Conservation (phyloP, 805 yeast species). For the Jamesozyma lodderae region DNA sequence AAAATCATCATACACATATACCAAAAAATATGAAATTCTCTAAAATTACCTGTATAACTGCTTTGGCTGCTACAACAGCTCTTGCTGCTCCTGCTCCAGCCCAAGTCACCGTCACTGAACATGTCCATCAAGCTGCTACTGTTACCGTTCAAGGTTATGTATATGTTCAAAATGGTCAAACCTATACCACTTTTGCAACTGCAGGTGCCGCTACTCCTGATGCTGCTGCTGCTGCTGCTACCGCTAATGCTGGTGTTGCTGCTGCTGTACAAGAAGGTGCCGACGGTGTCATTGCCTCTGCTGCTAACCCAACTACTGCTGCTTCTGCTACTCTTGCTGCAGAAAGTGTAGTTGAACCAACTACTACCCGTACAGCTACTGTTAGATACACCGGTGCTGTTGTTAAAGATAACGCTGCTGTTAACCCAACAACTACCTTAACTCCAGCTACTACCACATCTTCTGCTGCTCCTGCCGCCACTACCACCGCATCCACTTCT, state of each 20-base stretch:
- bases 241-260: conserved; percentile 10
- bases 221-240: conserved; percentile 9
- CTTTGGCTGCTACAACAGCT: conserved; percentile 13
- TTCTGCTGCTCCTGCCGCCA: conserved; percentile 5
- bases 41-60: conserved; percentile 13
- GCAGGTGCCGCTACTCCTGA: not conserved
- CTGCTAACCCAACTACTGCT: conserved; percentile 5
- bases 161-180: conserved; percentile 19
- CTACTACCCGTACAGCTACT: conserved; percentile 16
- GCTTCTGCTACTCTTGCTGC: conserved; percentile 33
- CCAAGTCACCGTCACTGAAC: conserved; percentile 24
- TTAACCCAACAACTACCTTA: not conserved
- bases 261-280: conserved; percentile 7
- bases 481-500: conserved; percentile 8
- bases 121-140: conserved; percentile 19
- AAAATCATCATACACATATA: too few species aligned
- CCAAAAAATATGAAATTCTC: conserved; percentile 21
- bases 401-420: conserved; percentile 1
- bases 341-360: conserved; percentile 6
- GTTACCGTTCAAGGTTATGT: conserved; percentile 24
- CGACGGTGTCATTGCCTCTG: not conserved
- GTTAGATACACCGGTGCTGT: conserved; percentile 4
- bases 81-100: conserved; percentile 21
- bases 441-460: conserved; percentile 8
- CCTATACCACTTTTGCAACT: conserved; percentile 20